Base-by-base conservation (phyloP, 805 yeast genomes). In the Candida golubevii region DNA sequence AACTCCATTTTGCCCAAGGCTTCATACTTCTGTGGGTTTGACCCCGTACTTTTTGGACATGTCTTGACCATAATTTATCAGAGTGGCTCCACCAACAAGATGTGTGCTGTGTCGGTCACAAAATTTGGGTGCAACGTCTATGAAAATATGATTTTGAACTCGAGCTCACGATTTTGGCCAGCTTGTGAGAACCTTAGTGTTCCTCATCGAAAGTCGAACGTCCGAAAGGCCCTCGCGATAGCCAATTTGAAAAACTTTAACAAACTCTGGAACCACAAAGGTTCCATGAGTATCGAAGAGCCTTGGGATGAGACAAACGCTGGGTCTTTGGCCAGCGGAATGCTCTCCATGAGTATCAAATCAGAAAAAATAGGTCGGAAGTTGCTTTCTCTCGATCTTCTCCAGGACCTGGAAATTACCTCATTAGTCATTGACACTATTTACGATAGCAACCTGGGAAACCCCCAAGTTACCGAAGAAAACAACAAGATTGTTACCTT, bases 231-330 rank as follows among this genome's bases (percentile, higher is more conserved):
- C 0, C 68, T 90, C 33, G 97, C 97, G 0, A 79, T 89, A 4
- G 73, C 93, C 1, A 65, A 78, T 15, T 66, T 90, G 47, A 77
- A 85, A 53, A 79, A 87, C 23, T 88, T 74, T 57, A 80, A 88
- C 3, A 68, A 75, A 26, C 59, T 88, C 51, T 71, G 74, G 60
- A 55, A 68, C 53, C 56, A 63, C 40, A 55, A 59, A 6, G 67
- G 65, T 8, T 44, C 47, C 7, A 50, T 58, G 15, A 64, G 49
- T 73, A 75, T 60, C 73, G 82, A 78, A 7, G 53, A 39, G 35
- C 47, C 45, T 9, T 69, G 73, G 72, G 97, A 91, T 62, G 96
- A 88, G 54, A 84, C 91, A 0, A 74, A 77, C 42, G 96, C 97
- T 1, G 98, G 97, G 0, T 75, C 76, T 8, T 59, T 87, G 26